phyloP scores from a whole-genome alignment of 2,329 filamentous ascomycete species.

The Fusarium praegraminearum region DNA sequence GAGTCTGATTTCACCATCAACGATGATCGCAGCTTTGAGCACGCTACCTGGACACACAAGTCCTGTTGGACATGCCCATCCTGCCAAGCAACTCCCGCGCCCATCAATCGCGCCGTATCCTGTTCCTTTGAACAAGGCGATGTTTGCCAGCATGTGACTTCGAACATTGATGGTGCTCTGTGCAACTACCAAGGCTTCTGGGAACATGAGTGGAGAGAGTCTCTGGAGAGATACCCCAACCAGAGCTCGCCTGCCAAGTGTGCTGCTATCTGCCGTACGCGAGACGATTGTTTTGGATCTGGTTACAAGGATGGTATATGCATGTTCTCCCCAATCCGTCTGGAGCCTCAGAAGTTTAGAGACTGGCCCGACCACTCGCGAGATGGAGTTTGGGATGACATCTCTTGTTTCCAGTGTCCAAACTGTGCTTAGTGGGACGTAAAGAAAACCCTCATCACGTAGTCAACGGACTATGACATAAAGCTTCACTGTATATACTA shows the following conservation, averaged over 20 bases:
- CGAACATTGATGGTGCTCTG: not conserved
- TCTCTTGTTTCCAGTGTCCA: conserved; percentile 10
- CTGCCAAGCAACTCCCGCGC: not conserved
- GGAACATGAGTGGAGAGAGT: not conserved
- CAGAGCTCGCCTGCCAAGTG: conserved; percentile 17
- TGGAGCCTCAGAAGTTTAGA: not conserved
- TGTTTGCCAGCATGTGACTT: not conserved
- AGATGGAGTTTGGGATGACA: conserved; percentile 11
- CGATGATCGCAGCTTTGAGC: not conserved
- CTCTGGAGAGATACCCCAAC: not conserved
- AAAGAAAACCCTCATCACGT: too few relatives aligned
- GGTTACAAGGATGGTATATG: conserved; percentile 11
- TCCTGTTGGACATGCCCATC: conserved; percentile 13
- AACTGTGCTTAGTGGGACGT: not conserved
- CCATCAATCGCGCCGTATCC: not conserved
- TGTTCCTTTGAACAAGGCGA: conserved; percentile 11
- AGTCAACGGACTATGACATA: not conserved
- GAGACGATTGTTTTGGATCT: conserved; percentile 6
- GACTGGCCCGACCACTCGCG: not conserved
- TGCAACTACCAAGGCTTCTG: not conserved
- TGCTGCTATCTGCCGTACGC: conserved; percentile 9
- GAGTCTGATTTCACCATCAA: not conserved
- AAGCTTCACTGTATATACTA: not conserved
- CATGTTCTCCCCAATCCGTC: not conserved
- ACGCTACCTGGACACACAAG: conserved; percentile 1